Conservation (phyloP, 352 stramenopile species). For the Sclerospora graminicola region DNA sequence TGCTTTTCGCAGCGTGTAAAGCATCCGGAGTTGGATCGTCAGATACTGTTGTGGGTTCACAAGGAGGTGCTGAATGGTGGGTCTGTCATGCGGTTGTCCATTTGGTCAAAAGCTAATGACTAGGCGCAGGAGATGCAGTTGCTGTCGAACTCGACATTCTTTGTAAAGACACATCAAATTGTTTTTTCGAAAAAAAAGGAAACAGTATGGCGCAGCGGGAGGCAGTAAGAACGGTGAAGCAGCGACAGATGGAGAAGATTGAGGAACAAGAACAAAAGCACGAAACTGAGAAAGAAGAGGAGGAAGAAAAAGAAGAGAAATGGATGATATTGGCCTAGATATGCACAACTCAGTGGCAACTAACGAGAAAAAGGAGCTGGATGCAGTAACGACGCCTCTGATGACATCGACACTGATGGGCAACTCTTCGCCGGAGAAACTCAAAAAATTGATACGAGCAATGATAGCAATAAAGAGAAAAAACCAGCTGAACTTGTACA, state of each 20-base stretch:
- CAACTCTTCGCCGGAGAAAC: neutral
- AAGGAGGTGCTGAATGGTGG: slow-evolving; percentile 16
- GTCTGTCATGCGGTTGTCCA: slow-evolving; percentile 20
- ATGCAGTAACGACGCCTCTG: neutral
- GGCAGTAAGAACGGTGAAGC: neutral
- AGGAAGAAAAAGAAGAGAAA: neutral
- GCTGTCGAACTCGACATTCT: slow-evolving; percentile 32
- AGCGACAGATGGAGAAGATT: neutral
- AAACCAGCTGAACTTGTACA: slow-evolving; percentile 5
- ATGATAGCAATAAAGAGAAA: slow-evolving; percentile 3
- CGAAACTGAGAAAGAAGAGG: neutral
- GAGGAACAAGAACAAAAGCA: neutral
- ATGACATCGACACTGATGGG: neutral
- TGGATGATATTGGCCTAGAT: neutral
- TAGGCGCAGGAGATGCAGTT: slow-evolving; percentile 32
- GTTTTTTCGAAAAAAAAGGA: slow-evolving; percentile 18
- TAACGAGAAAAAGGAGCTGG: neutral
- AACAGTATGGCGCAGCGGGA: neutral
- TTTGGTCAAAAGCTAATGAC: slow-evolving; percentile 25
- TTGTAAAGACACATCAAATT: slow-evolving; percentile 45
- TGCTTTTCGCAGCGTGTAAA: slow-evolving; percentile 34
- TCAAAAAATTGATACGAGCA: neutral
- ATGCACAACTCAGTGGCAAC: slow-evolving; percentile 1
- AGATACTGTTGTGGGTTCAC: slow-evolving; percentile 36
- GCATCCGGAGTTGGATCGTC: slow-evolving; percentile 38